Conservation (phyloP, 129 eudicot species). For the Pulicaria dysenterica region DNA sequence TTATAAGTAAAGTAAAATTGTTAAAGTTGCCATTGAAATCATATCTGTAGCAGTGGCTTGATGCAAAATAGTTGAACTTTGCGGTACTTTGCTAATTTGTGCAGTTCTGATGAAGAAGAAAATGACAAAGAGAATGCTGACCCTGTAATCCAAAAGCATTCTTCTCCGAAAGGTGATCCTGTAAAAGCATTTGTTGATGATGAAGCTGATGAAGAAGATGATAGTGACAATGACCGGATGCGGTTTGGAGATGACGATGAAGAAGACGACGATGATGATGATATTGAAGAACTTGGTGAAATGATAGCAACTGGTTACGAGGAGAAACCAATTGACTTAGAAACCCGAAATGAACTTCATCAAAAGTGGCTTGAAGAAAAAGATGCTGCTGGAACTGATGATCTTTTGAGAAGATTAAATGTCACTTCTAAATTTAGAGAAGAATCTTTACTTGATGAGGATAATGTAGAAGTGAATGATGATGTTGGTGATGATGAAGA, state of each 20-base stretch:
- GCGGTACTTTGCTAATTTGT: slow-evolving; percentile 9
- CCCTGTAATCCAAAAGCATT: slow-evolving; percentile 37
- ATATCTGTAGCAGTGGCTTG: slow-evolving; percentile 2
- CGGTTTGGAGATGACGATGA: slow-evolving; percentile 66
- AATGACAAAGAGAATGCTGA: slow-evolving; percentile 67
- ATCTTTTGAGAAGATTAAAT: slow-evolving; percentile 64
- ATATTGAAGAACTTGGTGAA: slow-evolving; percentile 61
- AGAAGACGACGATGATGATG: slow-evolving; percentile 59
- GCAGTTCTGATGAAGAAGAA: slow-evolving; percentile 83
- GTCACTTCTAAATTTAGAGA: slow-evolving; percentile 55
- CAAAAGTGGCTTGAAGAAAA: slow-evolving; percentile 95
- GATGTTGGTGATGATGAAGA: slow-evolving; percentile 39
- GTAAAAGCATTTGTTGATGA: slow-evolving; percentile 79
- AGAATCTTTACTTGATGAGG: slow-evolving; percentile 46
- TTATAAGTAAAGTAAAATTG: not conserved
- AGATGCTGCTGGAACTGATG: slow-evolving; percentile 91
- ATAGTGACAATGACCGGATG: slow-evolving; percentile 70
- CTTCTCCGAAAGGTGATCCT: slow-evolving; percentile 70
- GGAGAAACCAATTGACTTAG: slow-evolving; percentile 64
- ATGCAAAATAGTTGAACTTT: not conserved
- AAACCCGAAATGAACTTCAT: slow-evolving; percentile 85
- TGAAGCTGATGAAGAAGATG: slow-evolving; percentile 91
- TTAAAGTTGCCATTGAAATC: not conserved
- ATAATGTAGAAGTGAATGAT: slow-evolving; percentile 44
- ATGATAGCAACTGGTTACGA: slow-evolving; percentile 68